These are phyloP conservation scores for Kwoniella bestiolae DNA, from an alignment of 768 basidiomycete species.

Conservation along the genomic window DNA sequence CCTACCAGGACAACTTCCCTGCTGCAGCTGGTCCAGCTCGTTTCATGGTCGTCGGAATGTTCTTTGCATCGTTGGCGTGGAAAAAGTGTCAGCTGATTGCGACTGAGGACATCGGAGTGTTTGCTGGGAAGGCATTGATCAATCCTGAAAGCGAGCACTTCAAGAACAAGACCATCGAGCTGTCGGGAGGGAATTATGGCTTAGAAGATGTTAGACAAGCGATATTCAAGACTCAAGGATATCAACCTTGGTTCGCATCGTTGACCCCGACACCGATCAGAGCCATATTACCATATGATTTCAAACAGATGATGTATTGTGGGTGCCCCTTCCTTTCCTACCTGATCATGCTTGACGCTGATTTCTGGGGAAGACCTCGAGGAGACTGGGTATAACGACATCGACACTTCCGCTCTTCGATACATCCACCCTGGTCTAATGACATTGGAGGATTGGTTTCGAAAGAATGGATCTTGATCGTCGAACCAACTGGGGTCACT, in stretches of 20 bases:
- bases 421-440: slow-evolving; percentile 31
- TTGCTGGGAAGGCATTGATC: slow-evolving; percentile 44
- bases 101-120: slow-evolving; percentile 42
- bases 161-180: slow-evolving; percentile 31
- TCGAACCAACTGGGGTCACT: no score
- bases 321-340: slow-evolving; percentile 2
- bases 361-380: slow-evolving; percentile 27
- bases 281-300: slow-evolving; percentile 22
- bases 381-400: slow-evolving; percentile 30
- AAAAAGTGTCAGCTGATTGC: slow-evolving; percentile 36
- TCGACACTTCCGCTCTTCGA: slow-evolving; percentile 22
- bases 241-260: slow-evolving; percentile 35
- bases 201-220: slow-evolving; percentile 22
- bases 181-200: slow-evolving; percentile 31
- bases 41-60: slow-evolving; percentile 36
- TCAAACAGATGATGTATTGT: slow-evolving; percentile 35
- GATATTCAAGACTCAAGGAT: slow-evolving; percentile 25
- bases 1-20: slow-evolving; percentile 43
- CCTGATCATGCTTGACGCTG: background rate
- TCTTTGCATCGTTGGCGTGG: slow-evolving; percentile 27
- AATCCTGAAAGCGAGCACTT: slow-evolving; percentile 24
- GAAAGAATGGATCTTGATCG: slow-evolving; percentile 5
- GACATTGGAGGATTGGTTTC: slow-evolving; percentile 38
- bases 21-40: slow-evolving; percentile 21
- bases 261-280: slow-evolving; percentile 17